These are phyloP conservation scores for Myotisia sp. DNA, from an alignment of 2,329 filamentous ascomycete species.

Conservation along the genomic window DNA sequence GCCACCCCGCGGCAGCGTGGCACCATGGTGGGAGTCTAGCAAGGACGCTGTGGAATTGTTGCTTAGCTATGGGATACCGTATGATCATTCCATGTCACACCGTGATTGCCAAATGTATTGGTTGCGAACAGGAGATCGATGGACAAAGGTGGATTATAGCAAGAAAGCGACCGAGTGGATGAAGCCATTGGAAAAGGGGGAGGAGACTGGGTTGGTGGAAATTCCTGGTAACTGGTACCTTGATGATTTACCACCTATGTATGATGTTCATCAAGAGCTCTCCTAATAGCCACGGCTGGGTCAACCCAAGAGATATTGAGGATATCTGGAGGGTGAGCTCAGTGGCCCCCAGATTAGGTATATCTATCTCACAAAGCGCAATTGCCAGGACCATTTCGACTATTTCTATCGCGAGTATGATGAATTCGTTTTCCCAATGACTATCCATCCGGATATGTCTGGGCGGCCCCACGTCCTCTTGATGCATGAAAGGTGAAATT, in stretches of 20 bases:
- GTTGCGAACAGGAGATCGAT: conserved; percentile 30
- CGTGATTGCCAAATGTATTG: conserved; percentile 34
- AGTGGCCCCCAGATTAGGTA: neutral
- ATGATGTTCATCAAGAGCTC: conserved; percentile 35
- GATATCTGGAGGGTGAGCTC: conserved; percentile 38
- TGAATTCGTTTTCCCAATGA: conserved; percentile 64
- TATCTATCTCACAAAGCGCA: neutral
- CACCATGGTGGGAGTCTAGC: conserved; percentile 62
- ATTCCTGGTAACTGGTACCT: conserved; percentile 34
- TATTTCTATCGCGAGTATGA: conserved; percentile 66
- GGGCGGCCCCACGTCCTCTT: conserved; percentile 57
- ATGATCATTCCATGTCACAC: conserved; percentile 33
- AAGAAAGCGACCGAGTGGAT: conserved; percentile 32
- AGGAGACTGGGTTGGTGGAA: conserved; percentile 29
- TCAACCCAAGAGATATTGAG: conserved; percentile 44
- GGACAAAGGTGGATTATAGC: conserved; percentile 33
- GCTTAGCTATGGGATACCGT: conserved; percentile 31
- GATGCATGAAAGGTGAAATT: conserved; percentile 52
- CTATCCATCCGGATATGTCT: conserved; percentile 59
- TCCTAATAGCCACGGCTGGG: conserved; percentile 43
- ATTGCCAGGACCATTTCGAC: conserved; percentile 44
- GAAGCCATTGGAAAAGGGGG: conserved; percentile 35
- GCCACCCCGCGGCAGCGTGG: conserved; percentile 57
- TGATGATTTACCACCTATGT: conserved; percentile 30
- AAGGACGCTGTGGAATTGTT: conserved; percentile 45